Percentiles rank a stretch among this genome's conserved stretches.
Conservation (phyloP, 169 alveolate genomes). For the Cryptosporidium tyzzeri region DNA sequence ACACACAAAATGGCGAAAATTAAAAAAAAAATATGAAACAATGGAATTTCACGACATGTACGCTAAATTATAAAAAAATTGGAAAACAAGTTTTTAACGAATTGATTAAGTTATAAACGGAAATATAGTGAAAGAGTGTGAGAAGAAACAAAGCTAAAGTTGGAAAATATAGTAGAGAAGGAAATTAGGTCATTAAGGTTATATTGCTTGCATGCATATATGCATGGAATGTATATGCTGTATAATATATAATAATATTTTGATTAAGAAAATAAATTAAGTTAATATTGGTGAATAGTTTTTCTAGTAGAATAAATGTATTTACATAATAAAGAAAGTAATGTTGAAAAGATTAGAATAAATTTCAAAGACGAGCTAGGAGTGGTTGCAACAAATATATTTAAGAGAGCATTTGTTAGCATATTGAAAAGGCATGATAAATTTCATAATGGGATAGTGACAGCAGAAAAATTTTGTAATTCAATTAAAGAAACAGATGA, state of each 20-base stretch:
- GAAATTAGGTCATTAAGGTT: neutral
- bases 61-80: conserved; percentile 3
- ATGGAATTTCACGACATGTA: conserved; percentile 21
- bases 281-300: neutral
- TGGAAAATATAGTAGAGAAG: neutral
- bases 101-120: neutral
- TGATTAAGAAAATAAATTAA: neutral
- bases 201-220: neutral
- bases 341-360: conserved; percentile 4
- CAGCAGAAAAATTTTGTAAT: conserved; percentile 71
- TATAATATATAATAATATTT: too few relatives aligned
- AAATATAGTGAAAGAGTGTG: neutral
- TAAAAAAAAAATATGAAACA: neutral
- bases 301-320: neutral
- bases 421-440: conserved; percentile 34
- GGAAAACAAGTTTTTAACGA: neutral
- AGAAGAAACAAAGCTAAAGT: neutral
- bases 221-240: neutral
- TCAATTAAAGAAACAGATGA: conserved; percentile 48
- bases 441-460: conserved; percentile 73
- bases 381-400: neutral
- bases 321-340: neutral
- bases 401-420: conserved; percentile 51
- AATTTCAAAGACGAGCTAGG: conserved; percentile 37
- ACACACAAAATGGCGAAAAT: neutral